Evolutionary conservation across 441 rosid genomes (phyloP).

Genomic region (Arabidopsis lyrata): DNA sequence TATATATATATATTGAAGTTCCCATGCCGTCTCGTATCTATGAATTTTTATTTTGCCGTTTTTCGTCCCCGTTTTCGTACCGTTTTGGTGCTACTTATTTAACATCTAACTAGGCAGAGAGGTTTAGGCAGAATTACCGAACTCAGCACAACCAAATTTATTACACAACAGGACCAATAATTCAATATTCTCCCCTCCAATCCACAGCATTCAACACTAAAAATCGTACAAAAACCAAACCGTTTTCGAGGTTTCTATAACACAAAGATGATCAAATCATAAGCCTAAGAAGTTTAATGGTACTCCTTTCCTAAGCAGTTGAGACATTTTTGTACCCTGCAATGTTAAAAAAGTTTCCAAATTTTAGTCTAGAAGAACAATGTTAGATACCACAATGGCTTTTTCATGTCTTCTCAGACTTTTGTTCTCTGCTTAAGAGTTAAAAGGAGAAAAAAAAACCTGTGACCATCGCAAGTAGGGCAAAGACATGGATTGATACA

Average conservation of each 20-base stretch:
- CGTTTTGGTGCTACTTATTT: no score
- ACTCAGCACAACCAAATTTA: background rate
- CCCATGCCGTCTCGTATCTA: no score
- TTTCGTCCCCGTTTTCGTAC: no score
- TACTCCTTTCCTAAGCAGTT: slow-evolving; percentile 80
- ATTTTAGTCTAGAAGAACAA: slow-evolving; percentile 12
- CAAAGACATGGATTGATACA: slow-evolving; percentile 83
- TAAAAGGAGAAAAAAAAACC: slow-evolving; percentile 47
- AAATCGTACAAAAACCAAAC: background rate
- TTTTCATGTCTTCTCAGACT: no score
- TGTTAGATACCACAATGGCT: background rate
- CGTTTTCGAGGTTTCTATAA: background rate
- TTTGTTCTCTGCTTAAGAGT: background rate
- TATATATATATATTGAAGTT: no score
- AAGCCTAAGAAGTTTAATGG: slow-evolving; percentile 33
- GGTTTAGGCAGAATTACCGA: slow-evolving; percentile 26
- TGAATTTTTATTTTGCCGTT: no score
- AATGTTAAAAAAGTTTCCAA: slow-evolving; percentile 8
- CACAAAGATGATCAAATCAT: slow-evolving; percentile 14
- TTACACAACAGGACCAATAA: background rate
- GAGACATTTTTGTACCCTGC: slow-evolving; percentile 81
- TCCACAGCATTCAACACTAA: background rate
- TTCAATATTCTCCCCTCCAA: background rate
- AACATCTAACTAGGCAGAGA: slow-evolving; percentile 6
- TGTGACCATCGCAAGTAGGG: slow-evolving; percentile 89